These are phyloP conservation scores for Cymbopogon flexuosus DNA, from an alignment of 202 grass and related monocot species.

Conservation along the genomic window DNA sequence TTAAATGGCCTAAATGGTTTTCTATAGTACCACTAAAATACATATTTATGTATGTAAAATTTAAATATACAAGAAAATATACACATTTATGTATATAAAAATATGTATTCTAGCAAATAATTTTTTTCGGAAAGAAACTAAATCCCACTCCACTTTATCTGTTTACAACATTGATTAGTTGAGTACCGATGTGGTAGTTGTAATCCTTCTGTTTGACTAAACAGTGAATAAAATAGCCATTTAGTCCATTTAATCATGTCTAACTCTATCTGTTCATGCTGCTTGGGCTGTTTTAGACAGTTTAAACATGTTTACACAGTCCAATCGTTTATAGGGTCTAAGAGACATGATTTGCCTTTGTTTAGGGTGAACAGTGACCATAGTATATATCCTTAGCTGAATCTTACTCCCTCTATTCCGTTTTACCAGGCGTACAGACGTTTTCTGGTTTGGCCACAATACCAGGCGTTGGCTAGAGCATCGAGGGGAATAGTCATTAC, in stretches of 20 bases:
- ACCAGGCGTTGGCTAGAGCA: too few species aligned
- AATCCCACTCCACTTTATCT: neutral
- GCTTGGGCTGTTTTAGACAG: neutral
- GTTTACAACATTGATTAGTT: neutral
- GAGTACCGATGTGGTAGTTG: neutral
- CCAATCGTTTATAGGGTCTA: neutral
- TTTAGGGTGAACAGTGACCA: neutral
- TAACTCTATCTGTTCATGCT: neutral
- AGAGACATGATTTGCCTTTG: neutral
- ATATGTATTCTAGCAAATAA: neutral
- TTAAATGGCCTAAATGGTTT: neutral
- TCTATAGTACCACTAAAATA: neutral
- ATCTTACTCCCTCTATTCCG: too few species aligned
- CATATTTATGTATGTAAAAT: neutral
- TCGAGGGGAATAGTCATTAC: too few species aligned
- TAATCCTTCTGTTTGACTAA: neutral
- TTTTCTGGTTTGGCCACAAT: too few species aligned
- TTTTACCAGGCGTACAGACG: too few species aligned
- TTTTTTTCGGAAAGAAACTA: neutral
- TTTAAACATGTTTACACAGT: neutral
- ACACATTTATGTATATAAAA: neutral
- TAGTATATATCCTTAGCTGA: neutral
- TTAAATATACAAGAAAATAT: neutral
- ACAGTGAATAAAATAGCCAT: neutral
- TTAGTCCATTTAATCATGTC: neutral